phyloP scores from a whole-genome alignment of 345 rosid genomes.

The Bretschneidera sinensis region DNA sequence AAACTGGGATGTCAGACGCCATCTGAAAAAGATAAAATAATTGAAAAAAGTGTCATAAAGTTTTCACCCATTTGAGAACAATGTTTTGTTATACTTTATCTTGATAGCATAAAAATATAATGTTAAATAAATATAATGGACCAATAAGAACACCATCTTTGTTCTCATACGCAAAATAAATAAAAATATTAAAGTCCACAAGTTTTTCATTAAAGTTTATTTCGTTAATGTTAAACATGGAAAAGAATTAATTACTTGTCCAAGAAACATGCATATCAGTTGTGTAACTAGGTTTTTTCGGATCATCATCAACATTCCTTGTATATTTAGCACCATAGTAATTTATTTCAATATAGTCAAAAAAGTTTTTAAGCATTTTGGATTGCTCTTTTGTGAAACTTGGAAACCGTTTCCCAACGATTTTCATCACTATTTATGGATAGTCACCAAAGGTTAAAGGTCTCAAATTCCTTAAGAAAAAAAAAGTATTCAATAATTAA shows the following conservation, averaged over 20 bases:
- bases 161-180: constrained; percentile 13
- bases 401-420: constrained; percentile 38
- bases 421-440: constrained; percentile 30
- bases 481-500: too few species aligned
- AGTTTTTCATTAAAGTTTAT: too few species aligned
- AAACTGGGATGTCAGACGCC: constrained; percentile 34
- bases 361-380: constrained; percentile 29
- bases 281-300: constrained; percentile 24
- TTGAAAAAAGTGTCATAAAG: neutral
- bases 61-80: neutral
- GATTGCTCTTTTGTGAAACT: constrained; percentile 33
- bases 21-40: constrained; percentile 14
- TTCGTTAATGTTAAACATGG: too few species aligned
- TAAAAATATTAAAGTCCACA: neutral
- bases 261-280: constrained; percentile 34
- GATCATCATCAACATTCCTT: constrained; percentile 8
- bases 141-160: constrained; percentile 17
- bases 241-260: constrained; percentile 44
- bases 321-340: constrained; percentile 36
- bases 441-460: constrained; percentile 43
- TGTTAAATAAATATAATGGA: neutral
- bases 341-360: constrained; percentile 42
- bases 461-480: constrained; percentile 27
- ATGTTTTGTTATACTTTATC: neutral
- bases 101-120: neutral